Evolutionary conservation across 495 filamentous ascomycete species (phyloP).

Genomic region (Xeromyces bisporus): DNA sequence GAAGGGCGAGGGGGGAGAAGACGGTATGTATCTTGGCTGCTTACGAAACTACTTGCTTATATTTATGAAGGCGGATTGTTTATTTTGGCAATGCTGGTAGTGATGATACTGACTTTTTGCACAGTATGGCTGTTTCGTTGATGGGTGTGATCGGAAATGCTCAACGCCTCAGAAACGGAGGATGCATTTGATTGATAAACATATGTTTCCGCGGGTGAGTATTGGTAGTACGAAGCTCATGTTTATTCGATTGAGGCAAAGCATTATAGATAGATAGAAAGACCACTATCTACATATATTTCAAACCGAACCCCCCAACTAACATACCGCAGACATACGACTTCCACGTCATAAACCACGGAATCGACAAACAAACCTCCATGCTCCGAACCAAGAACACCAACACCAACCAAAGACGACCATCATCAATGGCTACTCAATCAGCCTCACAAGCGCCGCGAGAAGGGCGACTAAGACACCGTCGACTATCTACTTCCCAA

Average conservation of each 20-base stretch:
- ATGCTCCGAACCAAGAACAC: conserved; percentile 41
- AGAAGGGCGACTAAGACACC: conserved; percentile 22
- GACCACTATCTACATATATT: neutral
- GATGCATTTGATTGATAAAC: conserved; percentile 83
- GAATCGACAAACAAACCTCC: conserved; percentile 68
- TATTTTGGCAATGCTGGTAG: too few relatives aligned
- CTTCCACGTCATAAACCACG: conserved; percentile 72
- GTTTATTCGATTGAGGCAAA: neutral
- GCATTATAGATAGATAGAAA: neutral
- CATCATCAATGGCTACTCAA: conserved; percentile 36
- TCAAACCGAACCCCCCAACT: neutral
- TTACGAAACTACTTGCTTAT: too few relatives aligned
- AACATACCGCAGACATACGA: conserved; percentile 51
- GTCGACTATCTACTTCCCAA: conserved; percentile 22
- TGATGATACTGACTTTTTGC: too few relatives aligned
- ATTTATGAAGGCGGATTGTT: too few relatives aligned
- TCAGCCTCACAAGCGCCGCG: conserved; percentile 17
- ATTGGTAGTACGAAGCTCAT: too few relatives aligned
- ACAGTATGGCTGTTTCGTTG: conserved; percentile 78
- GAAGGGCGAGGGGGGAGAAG: conserved; percentile 63
- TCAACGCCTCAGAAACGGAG: conserved; percentile 66
- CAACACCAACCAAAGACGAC: too few relatives aligned
- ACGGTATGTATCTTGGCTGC: conserved; percentile 47
- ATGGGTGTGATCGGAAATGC: conserved; percentile 75
- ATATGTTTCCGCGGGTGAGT: conserved; percentile 64